Percentiles rank a stretch among this genome's conserved stretches.
phyloP scores from a whole-genome alignment of 305 asterid species.

The Solanum hybrid region DNA sequence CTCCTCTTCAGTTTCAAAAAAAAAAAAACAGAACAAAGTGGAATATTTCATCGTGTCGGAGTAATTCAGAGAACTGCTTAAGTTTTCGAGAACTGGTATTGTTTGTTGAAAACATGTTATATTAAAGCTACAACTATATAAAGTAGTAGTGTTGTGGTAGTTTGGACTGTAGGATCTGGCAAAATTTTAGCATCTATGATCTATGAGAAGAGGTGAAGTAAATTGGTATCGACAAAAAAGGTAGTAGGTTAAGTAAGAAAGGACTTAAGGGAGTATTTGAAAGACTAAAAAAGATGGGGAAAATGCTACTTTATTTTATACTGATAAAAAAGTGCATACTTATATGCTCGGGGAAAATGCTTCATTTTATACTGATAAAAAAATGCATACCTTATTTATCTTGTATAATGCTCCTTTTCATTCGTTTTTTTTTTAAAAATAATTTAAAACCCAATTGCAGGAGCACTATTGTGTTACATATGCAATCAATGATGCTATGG shows the following conservation, averaged over 20 bases:
- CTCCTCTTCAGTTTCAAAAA: too few species aligned
- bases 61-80: neutral
- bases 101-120: neutral
- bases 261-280: neutral
- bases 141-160: neutral
- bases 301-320: neutral
- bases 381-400: neutral
- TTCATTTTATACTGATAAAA: neutral
- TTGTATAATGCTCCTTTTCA: neutral
- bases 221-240: neutral
- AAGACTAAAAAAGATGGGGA: neutral
- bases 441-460: slow-evolving; percentile 33
- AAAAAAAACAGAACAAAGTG: neutral
- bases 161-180: neutral
- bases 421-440: neutral
- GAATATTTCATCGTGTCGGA: neutral
- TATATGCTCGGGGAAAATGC: neutral
- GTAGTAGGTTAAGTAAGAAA: neutral
- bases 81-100: neutral
- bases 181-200: neutral
- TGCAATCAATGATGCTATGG: slow-evolving; percentile 84
- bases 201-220: neutral
- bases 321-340: neutral
- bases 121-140: neutral
- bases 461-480: slow-evolving; percentile 91